These are phyloP conservation scores for Geranomyces variabilis DNA, from an alignment of 192 early-diverging fungal genomes.

Conservation along the genomic window DNA sequence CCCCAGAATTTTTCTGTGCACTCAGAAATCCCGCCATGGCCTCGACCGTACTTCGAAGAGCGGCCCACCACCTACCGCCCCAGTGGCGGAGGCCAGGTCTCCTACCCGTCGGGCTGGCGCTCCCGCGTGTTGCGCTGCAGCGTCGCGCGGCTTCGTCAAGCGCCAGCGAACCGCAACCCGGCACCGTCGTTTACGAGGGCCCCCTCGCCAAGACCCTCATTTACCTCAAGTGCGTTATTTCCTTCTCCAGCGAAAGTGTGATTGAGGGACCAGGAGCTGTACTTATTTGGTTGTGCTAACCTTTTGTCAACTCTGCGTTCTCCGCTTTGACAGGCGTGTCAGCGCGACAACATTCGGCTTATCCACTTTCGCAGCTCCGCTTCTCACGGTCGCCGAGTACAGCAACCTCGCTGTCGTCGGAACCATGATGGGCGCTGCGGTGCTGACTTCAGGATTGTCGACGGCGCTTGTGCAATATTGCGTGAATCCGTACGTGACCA, in stretches of 20 bases:
- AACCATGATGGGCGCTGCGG: constrained; percentile 37
- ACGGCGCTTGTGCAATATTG: constrained; percentile 28
- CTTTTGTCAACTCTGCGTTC: neutral
- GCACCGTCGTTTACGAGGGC: constrained; percentile 1
- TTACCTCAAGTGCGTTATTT: constrained; percentile 13
- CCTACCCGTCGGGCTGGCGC: too few species aligned
- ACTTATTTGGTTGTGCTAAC: neutral
- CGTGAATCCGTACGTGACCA: constrained; percentile 34
- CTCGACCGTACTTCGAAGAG: too few species aligned
- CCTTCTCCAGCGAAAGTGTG: too few species aligned
- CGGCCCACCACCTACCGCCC: too few species aligned
- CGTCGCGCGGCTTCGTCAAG: too few species aligned
- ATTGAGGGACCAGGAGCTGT: neutral
- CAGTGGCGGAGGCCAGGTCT: too few species aligned
- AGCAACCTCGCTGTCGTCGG: constrained; percentile 26
- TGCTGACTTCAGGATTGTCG: constrained; percentile 21
- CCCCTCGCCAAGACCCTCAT: constrained; percentile 26
- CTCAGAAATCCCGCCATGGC: too few species aligned
- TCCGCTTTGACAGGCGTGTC: constrained; percentile 13
- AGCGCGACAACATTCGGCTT: constrained; percentile 30
- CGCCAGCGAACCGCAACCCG: too few species aligned
- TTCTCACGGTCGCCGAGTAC: constrained; percentile 18
- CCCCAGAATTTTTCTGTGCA: too few species aligned
- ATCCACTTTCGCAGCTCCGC: constrained; percentile 5
- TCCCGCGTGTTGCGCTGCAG: too few species aligned